Evolutionary conservation across 2,329 filamentous ascomycete species (phyloP), one percentile per base, ranked within the genome.

Genomic region (Emericellopsis atlantica): DNA sequence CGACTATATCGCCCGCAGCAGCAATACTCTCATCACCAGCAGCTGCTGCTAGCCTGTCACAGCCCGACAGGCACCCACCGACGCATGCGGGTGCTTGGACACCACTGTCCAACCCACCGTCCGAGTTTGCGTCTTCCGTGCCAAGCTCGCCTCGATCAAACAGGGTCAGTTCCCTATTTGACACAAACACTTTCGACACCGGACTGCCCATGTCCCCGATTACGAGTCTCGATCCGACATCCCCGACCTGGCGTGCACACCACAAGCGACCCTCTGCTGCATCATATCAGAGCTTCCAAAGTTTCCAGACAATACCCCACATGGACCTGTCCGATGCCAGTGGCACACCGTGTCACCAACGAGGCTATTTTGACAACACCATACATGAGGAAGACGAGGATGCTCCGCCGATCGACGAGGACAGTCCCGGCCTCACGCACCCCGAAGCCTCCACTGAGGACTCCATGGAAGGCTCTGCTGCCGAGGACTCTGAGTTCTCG

Each of bases 151-250:
- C 92, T 0, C 74, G 72, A 36, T 92, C 87, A 2, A 78, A 77
- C 24, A 78, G 79, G 46, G 76, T 81, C 15, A 74, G 74, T 39
- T 86, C 84, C 0, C 67, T 95, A 37, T 95, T 95, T 51, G 90
- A 95, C 56, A 72, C 68, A 55, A 73, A 69, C 15, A 81, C 85
- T 40, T 50, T 51, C 32, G 58, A 59, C 10, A 49, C 80, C 74
- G 88, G 85, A 10, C 72, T 80, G 37, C 85, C 89, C 1, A 81
- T 78, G 1, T 95, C 89, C 32, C 90, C 92, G 1, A 80, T 84
- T 14, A 94, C 87, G 1, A 81, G 79, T 40, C 66, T 81, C 12
- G 74, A 70, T 68, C 84, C 87, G 2, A 65, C 76, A 51, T 83
- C 82, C 34, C 76, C 72, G 2, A 67, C 67, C 3, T 75, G 76